Base-by-base conservation (phyloP, 106 monocot species). In the Narthecium ossifragum region DNA sequence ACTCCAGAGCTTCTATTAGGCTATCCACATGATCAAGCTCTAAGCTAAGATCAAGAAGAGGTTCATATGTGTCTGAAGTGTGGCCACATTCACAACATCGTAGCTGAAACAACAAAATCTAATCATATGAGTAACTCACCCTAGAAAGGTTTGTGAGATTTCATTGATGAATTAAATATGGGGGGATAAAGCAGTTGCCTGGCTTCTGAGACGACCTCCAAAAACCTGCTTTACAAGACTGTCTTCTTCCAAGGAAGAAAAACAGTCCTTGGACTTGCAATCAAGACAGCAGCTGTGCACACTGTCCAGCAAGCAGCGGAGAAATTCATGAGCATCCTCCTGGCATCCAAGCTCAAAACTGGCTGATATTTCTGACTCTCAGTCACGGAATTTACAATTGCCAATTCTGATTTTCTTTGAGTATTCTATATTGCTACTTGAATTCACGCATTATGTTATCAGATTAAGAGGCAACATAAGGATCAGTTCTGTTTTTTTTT, bases 291-390 rank as follows among this genome's bases (percentile, higher is more conserved):
- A 61, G 14, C 20, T 63, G 32, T 86, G 54, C 24, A 96, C 63
- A 26, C 55, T 69, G 26, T 96, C 78, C n/a, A 90, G 56, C 31
- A 96, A 71, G 26, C 67, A 70, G 13, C 24, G 38, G 23, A 90
- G 78, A 50, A 90, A 96, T 49, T 90, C 94, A 59, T 96, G 94
- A 6, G 94, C 83, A 71, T 96, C 94, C 47, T 83, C 80, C 45
- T 96, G 90, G 27, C 66, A 51, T 0, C 75, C 75, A 21, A 52
- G 48, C 43, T 34, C 25, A 37, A 90, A 86, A 55, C 60, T 66
- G 46, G 80, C 56, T 50, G 85, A 94, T 74, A 89, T 85, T 63
- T 86, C 93, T 94, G 71, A 27, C 25, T 41, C 34, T 34, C 34
- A 40, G 73, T 85, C 40, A 93, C n/a, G n/a, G n/a, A n/a, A n/a